Conservation (phyloP, 192 early-diverging fungal genomes). For the Entomortierella lignicola region DNA sequence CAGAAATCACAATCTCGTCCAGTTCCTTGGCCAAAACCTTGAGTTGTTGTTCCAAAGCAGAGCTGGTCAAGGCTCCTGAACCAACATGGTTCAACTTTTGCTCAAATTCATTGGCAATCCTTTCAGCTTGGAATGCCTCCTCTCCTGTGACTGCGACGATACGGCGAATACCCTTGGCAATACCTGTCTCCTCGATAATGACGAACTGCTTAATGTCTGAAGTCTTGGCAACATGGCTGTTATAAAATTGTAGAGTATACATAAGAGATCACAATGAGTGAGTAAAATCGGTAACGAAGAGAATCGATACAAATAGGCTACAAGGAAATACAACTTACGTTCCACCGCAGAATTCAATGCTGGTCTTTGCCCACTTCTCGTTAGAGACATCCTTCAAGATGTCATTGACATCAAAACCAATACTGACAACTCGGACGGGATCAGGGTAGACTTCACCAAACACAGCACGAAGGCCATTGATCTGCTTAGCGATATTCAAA, state of each 20-base stretch:
- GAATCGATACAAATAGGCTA: neutral
- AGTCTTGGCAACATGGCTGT: constrained; percentile 86
- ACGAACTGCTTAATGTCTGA: constrained; percentile 89
- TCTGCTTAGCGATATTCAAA: constrained; percentile 81
- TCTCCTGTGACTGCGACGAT: constrained; percentile 95
- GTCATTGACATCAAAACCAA: constrained; percentile 89
- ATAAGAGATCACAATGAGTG: no score
- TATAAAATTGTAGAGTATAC: neutral
- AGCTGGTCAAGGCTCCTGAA: constrained; percentile 60
- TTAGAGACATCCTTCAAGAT: constrained; percentile 85
- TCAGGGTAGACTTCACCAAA: constrained; percentile 99
- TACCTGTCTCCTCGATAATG: constrained; percentile 90
- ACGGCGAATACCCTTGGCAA: constrained; percentile 97
- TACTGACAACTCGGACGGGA: constrained; percentile 95
- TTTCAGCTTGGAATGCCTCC: constrained; percentile 79
- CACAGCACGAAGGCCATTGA: constrained; percentile 94
- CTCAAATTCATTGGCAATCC: constrained; percentile 75
- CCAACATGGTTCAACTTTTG: constrained; percentile 71
- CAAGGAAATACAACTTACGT: constrained; percentile 65
- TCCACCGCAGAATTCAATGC: constrained; percentile 98
- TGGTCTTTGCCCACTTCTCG: constrained; percentile 82
- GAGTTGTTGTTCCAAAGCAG: constrained; percentile 78
- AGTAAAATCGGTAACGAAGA: neutral
- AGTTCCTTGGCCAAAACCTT: constrained; percentile 86
- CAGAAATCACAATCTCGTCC: constrained; percentile 82